These are phyloP conservation scores for Elaeis guineensis DNA, from an alignment of 176 grass and related monocot species.

Conservation along the genomic window DNA sequence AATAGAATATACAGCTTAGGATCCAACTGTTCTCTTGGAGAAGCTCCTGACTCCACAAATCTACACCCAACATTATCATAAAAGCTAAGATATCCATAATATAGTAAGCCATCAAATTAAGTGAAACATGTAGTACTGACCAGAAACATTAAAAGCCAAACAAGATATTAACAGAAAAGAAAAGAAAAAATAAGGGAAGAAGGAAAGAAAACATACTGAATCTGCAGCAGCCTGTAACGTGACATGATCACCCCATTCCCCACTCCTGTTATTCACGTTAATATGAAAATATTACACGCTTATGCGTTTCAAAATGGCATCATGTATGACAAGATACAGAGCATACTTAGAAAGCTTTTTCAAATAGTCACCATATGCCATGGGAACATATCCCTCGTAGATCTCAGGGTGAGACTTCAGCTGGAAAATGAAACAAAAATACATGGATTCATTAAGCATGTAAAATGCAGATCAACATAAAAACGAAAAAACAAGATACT, in stretches of 20 bases:
- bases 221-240: constrained; percentile 61
- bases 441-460: background rate
- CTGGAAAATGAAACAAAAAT: constrained; percentile 20
- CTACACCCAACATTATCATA: no score
- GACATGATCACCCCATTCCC: constrained; percentile 67
- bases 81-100: no score
- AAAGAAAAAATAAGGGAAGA: background rate
- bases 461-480: no score
- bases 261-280: constrained; percentile 15
- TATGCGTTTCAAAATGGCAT: no score
- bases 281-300: no score
- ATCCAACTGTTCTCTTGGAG: no score
- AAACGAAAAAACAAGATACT: constrained; percentile 3
- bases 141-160: background rate
- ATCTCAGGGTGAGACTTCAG: constrained; percentile 42
- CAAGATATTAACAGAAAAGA: background rate
- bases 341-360: constrained; percentile 45
- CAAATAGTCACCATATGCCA: constrained; percentile 51
- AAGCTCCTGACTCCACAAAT: no score
- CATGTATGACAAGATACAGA: constrained; percentile 6
- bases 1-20: no score
- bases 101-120: no score
- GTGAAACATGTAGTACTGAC: no score
- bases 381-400: constrained; percentile 66
- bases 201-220: constrained; percentile 16